Evolutionary conservation across 2,329 filamentous ascomycete species (phyloP).

Genomic region (Hansfordia pulvinata): DNA sequence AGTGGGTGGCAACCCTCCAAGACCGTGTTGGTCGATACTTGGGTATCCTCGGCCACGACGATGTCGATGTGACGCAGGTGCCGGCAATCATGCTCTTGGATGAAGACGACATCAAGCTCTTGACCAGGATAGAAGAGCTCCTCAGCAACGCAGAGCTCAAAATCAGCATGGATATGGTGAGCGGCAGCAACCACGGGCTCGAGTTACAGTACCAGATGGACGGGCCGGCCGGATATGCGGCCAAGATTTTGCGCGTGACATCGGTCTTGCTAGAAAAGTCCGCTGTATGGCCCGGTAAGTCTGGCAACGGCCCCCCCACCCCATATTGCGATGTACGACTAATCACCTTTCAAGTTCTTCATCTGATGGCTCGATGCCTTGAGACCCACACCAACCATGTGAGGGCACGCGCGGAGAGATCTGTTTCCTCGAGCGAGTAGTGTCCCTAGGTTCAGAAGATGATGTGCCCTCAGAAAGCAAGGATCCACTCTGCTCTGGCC

Average conservation of each 20-base stretch:
- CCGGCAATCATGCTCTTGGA: slow-evolving; percentile 84
- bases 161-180: slow-evolving; percentile 43
- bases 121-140: slow-evolving; percentile 72
- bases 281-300: slow-evolving; percentile 81
- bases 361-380: slow-evolving; percentile 39
- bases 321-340: slow-evolving; percentile 5
- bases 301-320: neutral
- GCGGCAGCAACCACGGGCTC: slow-evolving; percentile 33
- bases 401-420: slow-evolving; percentile 37
- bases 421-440: slow-evolving; percentile 25
- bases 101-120: slow-evolving; percentile 76
- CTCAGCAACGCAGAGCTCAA: slow-evolving; percentile 66
- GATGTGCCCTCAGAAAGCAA: too few relatives aligned
- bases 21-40: slow-evolving; percentile 85
- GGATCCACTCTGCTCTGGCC: too few relatives aligned
- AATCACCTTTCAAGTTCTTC: slow-evolving; percentile 24
- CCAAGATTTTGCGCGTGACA: slow-evolving; percentile 72
- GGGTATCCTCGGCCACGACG: slow-evolving; percentile 73
- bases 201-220: slow-evolving; percentile 41
- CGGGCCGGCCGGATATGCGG: slow-evolving; percentile 62
- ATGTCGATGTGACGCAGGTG: slow-evolving; percentile 65
- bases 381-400: slow-evolving; percentile 40
- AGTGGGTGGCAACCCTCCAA: slow-evolving; percentile 89
- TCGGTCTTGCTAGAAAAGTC: slow-evolving; percentile 80
- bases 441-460: too few relatives aligned